A percentile compares a stretch with the other conserved stretches of the same genome.
Evolutionary conservation across 441 rosid species (phyloP).

Genomic region (Populus hybrid): DNA sequence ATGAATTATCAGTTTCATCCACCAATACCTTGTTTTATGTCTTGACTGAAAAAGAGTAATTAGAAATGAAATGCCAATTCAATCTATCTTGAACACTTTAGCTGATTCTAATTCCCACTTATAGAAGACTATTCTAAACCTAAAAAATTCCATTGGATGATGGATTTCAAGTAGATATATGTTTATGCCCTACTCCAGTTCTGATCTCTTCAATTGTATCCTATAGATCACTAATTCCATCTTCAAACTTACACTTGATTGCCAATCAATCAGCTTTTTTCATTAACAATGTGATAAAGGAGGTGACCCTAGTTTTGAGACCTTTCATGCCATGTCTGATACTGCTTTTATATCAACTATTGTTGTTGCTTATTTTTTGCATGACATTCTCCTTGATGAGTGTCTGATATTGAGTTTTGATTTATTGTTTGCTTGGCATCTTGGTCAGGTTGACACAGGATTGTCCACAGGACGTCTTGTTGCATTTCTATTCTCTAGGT

Average conservation of each 20-base stretch:
- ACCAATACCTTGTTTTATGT: not conserved
- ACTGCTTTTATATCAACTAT: not conserved
- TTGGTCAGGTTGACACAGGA: not conserved
- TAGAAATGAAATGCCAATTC: not conserved
- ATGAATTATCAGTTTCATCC: not conserved
- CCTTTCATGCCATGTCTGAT: not conserved
- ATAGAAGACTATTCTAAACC: not conserved
- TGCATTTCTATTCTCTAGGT: not conserved
- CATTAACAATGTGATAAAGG: not conserved
- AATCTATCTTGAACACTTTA: not conserved
- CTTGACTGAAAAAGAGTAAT: not conserved
- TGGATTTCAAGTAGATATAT: not conserved
- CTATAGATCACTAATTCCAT: not conserved
- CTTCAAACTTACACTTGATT: not conserved
- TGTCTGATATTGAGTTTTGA: not conserved
- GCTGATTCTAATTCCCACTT: not conserved
- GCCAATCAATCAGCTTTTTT: not conserved
- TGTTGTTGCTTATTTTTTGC: not conserved
- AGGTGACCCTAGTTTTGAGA: not conserved
- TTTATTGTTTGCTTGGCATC: not conserved
- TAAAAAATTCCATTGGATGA: not conserved
- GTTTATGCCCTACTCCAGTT: not conserved
- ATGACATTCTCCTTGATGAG: not conserved
- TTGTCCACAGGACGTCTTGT: not conserved
- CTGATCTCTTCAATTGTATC: not conserved